Base-by-base conservation (phyloP, 495 filamentous ascomycete genomes). In the Tuber magnatum region DNA sequence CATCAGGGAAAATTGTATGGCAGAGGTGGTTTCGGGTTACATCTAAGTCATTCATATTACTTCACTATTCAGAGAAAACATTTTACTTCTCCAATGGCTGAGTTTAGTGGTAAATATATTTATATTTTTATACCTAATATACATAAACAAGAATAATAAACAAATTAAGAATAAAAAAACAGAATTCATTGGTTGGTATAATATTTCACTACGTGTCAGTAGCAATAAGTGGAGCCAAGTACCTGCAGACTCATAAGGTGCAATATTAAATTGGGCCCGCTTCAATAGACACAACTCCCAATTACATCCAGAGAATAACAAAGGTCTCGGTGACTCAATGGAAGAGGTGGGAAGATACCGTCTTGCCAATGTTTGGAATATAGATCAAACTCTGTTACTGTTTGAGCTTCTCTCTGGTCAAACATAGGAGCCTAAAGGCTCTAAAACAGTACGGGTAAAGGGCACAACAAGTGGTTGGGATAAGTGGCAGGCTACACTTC, bases 261-360 rank as follows among this genome's bases (percentile, higher is more conserved):
- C 20, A 1, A 51, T 51, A 6, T 24, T 51, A 51, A 0, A 3
- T 24, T 72, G 70, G 48, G 65, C 68, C 4, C 24, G 9, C 38
- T 75, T 75, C 46, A 75, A 72, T 39, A 12, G 46, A 18, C 39
- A 12, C 10, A 68, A 44, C n/a, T 44, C 20, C 39, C 35, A 68
- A 32, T 24, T 68, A n/a, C 24, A 3, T 40, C 18, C 16, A 42
- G 43, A 44, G 16, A 20, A 44, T 20, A 14, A 44, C 1, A 2
- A 20, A 44, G 12, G 12, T 1, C 43, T 18, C 1, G 38, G 72
- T 16, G 51, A 68, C 41, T 61, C 8, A 22, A 24, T 42, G 35
- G 18, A 4, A 14, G 38, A 73, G 18, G 9, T 68, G 8, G 51
- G 72, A 1, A 39, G 10, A 40, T 73, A 12, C 44, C 3, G 10